A percentile compares a stretch with the other conserved stretches of the same genome.
These are phyloP conservation scores for Xylaria scruposa DNA, from an alignment of 495 filamentous ascomycete species.

Conservation along the genomic window DNA sequence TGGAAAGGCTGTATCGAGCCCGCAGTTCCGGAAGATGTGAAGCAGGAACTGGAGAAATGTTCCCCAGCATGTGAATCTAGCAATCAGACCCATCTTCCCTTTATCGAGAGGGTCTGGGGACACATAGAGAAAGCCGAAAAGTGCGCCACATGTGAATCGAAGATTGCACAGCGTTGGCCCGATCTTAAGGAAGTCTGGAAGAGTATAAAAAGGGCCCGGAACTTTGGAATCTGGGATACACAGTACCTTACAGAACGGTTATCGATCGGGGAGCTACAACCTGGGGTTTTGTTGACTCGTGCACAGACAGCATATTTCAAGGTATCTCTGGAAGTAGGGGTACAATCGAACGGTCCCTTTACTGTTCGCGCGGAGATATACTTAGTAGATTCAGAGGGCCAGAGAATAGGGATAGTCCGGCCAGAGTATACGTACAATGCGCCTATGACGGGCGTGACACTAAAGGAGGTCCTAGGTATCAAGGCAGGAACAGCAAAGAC, in stretches of 20 bases:
- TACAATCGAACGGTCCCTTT: not conserved
- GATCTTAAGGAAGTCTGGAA: slow-evolving; percentile 8
- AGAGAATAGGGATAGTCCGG: not conserved
- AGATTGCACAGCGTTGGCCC: slow-evolving; percentile 12
- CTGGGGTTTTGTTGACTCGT: slow-evolving; percentile 17
- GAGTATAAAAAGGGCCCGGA: not conserved
- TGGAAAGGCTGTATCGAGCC: slow-evolving; percentile 7
- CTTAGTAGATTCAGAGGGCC: not conserved
- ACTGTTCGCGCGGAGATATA: not conserved
- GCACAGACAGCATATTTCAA: slow-evolving; percentile 14
- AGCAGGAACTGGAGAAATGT: not conserved
- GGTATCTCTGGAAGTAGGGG: not conserved
- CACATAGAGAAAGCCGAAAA: not conserved
- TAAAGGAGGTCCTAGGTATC: not conserved
- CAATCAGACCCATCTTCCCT: not conserved
- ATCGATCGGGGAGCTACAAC: not conserved
- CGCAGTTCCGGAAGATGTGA: slow-evolving; percentile 12
- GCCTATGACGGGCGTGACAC: too few species aligned
- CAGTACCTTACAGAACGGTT: not conserved
- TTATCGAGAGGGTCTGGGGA: slow-evolving; percentile 5
- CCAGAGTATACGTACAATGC: not conserved
- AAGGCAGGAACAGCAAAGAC: not conserved
- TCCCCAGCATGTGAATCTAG: not conserved
- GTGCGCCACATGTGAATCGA: not conserved
- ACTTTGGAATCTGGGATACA: not conserved